Conservation (phyloP, 257 asterid genomes). For the Marsdenia floribunda region DNA sequence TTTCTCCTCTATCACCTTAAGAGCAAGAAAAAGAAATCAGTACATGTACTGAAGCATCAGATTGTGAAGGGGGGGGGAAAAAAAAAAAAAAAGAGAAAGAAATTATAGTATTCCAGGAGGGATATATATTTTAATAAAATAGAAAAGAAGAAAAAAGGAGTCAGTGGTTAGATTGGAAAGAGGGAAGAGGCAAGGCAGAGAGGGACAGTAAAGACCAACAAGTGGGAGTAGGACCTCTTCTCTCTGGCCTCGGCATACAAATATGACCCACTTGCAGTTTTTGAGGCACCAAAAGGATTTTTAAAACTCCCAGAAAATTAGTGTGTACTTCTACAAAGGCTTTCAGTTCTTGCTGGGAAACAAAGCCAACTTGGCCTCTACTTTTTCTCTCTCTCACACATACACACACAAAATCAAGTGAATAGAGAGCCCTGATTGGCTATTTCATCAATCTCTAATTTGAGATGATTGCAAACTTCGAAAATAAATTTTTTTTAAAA, state of each 20-base stretch:
- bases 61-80: constrained; percentile 5
- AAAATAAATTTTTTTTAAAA: background rate
- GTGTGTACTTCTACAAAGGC: background rate
- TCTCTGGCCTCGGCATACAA: constrained; percentile 19
- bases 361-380: constrained; percentile 9
- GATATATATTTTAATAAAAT: constrained; percentile 13
- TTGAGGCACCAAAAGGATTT: constrained; percentile 14
- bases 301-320: constrained; percentile 13
- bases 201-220: constrained; percentile 45
- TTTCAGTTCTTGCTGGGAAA: constrained; percentile 8
- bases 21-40: constrained; percentile 8
- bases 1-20: constrained; percentile 23
- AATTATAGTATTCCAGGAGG: background rate
- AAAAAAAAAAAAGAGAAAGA: too few relatives aligned
- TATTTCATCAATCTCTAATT: constrained; percentile 11
- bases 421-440: constrained; percentile 22
- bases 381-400: constrained; percentile 5
- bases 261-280: constrained; percentile 45
- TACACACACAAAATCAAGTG: background rate
- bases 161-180: constrained; percentile 37
- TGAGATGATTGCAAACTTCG: constrained; percentile 8
- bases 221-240: constrained; percentile 55
- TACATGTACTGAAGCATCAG: constrained; percentile 5
- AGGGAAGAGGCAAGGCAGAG: constrained; percentile 11
- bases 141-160: constrained; percentile 13